phyloP scores from a whole-genome alignment of 345 rosid genomes.

The Geranium rotundifolium region DNA sequence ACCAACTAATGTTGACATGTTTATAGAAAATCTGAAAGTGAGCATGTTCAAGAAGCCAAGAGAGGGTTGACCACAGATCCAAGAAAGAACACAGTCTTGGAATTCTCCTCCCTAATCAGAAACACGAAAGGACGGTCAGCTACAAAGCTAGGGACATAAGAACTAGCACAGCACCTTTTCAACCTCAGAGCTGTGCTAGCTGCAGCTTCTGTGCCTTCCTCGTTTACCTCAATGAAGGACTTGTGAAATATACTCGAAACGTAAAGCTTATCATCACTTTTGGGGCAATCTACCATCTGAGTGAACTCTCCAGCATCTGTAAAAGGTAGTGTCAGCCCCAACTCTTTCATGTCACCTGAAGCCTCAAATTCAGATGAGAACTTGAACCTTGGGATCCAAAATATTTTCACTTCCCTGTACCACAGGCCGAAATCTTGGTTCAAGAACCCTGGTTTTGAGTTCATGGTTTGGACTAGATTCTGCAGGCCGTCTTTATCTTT shows the following conservation, averaged over 20 bases:
- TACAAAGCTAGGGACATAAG: too few species aligned
- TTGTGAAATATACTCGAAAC: background rate
- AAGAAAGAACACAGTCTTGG: background rate
- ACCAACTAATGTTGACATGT: too few species aligned
- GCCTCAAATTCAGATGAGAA: background rate
- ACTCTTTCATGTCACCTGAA: background rate
- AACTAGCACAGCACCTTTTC: too few species aligned
- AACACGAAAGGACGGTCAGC: background rate
- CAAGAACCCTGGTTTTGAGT: background rate
- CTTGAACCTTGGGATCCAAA: background rate
- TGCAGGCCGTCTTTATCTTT: background rate
- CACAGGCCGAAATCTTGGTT: background rate
- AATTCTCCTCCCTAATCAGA: background rate
- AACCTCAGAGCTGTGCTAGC: background rate
- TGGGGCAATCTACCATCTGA: background rate
- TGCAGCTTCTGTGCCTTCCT: background rate
- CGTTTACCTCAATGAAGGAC: background rate
- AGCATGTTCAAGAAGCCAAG: too few species aligned
- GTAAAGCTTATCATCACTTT: too few species aligned
- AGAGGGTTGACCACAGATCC: background rate
- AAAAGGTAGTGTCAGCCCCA: background rate
- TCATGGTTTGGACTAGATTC: background rate
- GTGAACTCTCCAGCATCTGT: background rate
- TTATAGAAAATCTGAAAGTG: too few species aligned
- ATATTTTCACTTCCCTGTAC: too few species aligned